Conservation (phyloP, 2,329 filamentous ascomycete genomes). For the Capronia epimyces region DNA sequence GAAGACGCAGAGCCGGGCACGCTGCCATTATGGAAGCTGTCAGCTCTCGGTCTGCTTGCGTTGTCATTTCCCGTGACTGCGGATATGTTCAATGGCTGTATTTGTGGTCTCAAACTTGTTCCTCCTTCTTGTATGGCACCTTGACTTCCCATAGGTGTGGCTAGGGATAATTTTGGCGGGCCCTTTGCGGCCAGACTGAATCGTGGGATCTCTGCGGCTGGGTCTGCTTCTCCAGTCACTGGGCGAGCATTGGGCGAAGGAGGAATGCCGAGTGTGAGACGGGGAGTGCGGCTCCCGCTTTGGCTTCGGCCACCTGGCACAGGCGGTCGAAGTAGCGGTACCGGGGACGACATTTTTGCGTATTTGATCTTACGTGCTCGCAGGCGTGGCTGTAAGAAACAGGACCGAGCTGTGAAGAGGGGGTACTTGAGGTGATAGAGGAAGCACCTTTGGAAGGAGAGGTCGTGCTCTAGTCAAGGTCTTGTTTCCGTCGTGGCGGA, state of each 20-base stretch:
- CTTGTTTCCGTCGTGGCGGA: not conserved
- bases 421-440: not conserved
- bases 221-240: constrained; percentile 52
- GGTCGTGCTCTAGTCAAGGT: not conserved
- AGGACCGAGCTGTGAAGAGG: not conserved
- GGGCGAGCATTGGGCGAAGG: constrained; percentile 77
- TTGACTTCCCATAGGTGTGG: constrained; percentile 80
- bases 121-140: constrained; percentile 65
- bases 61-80: constrained; percentile 62
- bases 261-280: constrained; percentile 84
- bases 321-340: constrained; percentile 75
- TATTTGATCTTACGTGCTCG: not conserved
- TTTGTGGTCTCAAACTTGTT: constrained; percentile 47
- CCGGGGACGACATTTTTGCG: constrained; percentile 64
- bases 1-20: constrained; percentile 79
- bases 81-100: constrained; percentile 46
- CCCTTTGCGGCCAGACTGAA: constrained; percentile 32
- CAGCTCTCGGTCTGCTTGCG: constrained; percentile 71
- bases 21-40: constrained; percentile 74
- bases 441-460: constrained; percentile 4
- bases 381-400: not conserved
- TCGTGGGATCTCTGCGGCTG: constrained; percentile 35
- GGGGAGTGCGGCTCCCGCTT: constrained; percentile 61
- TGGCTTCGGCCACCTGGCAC: constrained; percentile 64
- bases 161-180: constrained; percentile 74